A percentile compares a stretch with the other conserved stretches of the same genome.
These are phyloP conservation scores for Heterobasidion annosum DNA, from an alignment of 1,284 basidiomycete species.

Conservation along the genomic window DNA sequence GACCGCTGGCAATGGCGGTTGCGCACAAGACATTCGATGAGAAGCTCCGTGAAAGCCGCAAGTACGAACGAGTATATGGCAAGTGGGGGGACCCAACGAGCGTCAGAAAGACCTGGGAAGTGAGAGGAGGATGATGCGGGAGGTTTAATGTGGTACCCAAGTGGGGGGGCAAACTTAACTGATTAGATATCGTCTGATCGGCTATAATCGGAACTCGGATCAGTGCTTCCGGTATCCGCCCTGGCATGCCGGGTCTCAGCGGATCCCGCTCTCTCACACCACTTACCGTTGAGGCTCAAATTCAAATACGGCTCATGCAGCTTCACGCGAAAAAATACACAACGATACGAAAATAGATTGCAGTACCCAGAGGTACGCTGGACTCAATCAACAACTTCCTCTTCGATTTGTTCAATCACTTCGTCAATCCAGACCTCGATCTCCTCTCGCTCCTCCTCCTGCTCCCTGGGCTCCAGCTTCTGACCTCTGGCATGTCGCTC, in stretches of 20 bases:
- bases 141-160: constrained; percentile 6
- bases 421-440: constrained; percentile 91
- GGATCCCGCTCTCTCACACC: not conserved
- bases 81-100: constrained; percentile 9
- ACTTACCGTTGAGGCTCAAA: not conserved
- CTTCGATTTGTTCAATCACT: constrained; percentile 84
- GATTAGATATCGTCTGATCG: constrained; percentile 20
- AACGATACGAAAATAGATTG: not conserved
- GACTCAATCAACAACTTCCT: constrained; percentile 50
- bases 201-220: constrained; percentile 4
- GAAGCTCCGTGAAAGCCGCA: constrained; percentile 17
- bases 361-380: not conserved
- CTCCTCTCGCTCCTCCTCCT: constrained; percentile 68
- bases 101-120: constrained; percentile 11
- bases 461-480: constrained; percentile 25
- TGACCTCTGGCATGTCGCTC: constrained; percentile 24
- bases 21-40: constrained; percentile 5
- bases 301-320: not conserved
- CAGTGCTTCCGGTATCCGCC: constrained; percentile 1
- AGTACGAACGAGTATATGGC: not conserved
- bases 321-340: not conserved
- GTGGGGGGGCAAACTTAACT: constrained; percentile 12
- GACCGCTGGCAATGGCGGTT: constrained; percentile 17
- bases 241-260: too few species aligned
- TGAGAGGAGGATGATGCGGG: constrained; percentile 8